Percentiles rank a stretch among this genome's conserved stretches.
Evolutionary conservation across 345 rosid species (phyloP).

Genomic region (Gossypium stocksii): DNA sequence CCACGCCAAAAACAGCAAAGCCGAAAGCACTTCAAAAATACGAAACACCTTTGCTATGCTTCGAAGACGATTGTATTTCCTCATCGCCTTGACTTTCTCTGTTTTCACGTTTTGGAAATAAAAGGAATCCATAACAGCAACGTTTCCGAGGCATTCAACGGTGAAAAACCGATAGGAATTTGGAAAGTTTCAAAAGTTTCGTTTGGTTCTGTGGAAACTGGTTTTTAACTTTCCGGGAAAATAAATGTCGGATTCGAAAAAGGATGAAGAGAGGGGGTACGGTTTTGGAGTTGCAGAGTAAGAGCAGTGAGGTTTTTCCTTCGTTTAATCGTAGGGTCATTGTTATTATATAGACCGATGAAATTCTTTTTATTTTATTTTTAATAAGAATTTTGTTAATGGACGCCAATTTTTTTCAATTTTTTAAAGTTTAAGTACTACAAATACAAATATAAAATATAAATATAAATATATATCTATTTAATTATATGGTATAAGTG

Average conservation of each 20-base stretch:
- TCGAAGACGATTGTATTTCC: constrained; percentile 35
- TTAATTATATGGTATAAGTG: too few relatives aligned
- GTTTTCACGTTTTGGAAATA: constrained; percentile 38
- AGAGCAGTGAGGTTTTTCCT: not conserved
- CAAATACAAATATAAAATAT: too few relatives aligned
- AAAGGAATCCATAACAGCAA: constrained; percentile 26
- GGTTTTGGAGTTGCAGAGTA: not conserved
- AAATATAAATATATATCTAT: too few relatives aligned
- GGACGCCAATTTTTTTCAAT: too few relatives aligned
- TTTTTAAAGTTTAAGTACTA: too few relatives aligned
- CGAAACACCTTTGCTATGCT: constrained; percentile 40
- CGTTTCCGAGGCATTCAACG: not conserved
- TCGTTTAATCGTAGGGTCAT: not conserved
- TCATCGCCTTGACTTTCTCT: constrained; percentile 38
- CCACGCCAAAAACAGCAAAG: constrained; percentile 44
- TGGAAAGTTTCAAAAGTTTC: not conserved
- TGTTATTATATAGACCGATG: not conserved
- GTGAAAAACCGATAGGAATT: not conserved
- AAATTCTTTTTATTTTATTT: not conserved
- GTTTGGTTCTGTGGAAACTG: not conserved
- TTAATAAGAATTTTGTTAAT: not conserved
- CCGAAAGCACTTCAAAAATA: constrained; percentile 40
- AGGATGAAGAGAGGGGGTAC: not conserved
- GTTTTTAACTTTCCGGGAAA: not conserved
- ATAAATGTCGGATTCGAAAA: not conserved